A percentile compares a stretch with the other conserved stretches of the same genome.
phyloP scores from a whole-genome alignment of 2,329 filamentous ascomycete genomes.

The Alternaria sp. region DNA sequence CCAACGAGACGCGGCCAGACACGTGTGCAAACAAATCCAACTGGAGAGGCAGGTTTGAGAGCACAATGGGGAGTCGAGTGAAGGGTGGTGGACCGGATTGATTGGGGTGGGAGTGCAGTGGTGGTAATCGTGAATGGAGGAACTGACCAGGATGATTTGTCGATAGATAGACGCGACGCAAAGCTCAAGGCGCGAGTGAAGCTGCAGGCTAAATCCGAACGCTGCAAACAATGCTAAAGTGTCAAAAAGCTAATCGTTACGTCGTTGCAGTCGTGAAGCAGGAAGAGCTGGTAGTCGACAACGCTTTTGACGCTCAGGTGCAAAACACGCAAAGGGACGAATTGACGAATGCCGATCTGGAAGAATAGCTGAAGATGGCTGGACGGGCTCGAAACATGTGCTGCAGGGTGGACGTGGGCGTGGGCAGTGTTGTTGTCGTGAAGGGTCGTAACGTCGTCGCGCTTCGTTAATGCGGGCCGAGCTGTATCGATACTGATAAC shows the following conservation, averaged over 20 bases:
- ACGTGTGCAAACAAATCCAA: conserved; percentile 41
- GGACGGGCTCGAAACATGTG: conserved; percentile 27
- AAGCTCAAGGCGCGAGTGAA: conserved; percentile 13
- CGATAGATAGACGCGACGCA: conserved; percentile 17
- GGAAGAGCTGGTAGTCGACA: conserved; percentile 25
- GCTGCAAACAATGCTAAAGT: conserved; percentile 50
- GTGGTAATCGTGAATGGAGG: neutral
- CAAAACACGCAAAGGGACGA: conserved; percentile 41
- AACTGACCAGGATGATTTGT: conserved; percentile 28
- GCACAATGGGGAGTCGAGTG: conserved; percentile 8
- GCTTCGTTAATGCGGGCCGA: conserved; percentile 41
- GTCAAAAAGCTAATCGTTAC: conserved; percentile 49
- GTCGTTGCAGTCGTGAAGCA: conserved; percentile 51
- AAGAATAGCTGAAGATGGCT: conserved; percentile 34
- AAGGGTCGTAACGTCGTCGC: conserved; percentile 43
- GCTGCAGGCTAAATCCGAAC: conserved; percentile 36
- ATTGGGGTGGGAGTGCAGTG: neutral
- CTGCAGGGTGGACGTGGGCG: conserved; percentile 19
- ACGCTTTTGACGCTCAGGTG: conserved; percentile 41
- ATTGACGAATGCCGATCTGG: conserved; percentile 34
- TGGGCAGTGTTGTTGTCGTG: conserved; percentile 26
- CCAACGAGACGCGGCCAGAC: conserved; percentile 36
- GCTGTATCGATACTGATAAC: conserved; percentile 39
- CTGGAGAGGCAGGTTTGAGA: conserved; percentile 12
- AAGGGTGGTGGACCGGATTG: neutral